Conservation (phyloP, 257 asterid genomes). For the Coffea canephora region DNA sequence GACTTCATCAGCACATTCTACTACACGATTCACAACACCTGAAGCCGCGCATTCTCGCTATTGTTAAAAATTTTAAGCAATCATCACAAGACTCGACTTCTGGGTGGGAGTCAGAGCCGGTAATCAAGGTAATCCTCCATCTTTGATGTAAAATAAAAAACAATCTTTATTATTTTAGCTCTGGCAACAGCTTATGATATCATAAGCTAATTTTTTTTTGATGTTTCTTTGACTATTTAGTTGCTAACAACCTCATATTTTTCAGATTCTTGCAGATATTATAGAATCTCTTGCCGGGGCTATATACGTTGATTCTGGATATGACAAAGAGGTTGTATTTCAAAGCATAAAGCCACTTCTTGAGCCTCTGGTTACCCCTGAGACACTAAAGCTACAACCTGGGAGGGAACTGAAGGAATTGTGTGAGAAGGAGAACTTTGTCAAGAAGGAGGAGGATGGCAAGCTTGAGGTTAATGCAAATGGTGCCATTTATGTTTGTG, state of each 20-base stretch:
- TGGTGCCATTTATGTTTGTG: slow-evolving; percentile 33
- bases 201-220: neutral
- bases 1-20: slow-evolving; percentile 60
- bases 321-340: slow-evolving; percentile 47
- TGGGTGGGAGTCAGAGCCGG: slow-evolving; percentile 66
- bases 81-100: slow-evolving; percentile 38
- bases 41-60: slow-evolving; percentile 38
- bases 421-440: slow-evolving; percentile 42
- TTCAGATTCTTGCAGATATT: slow-evolving; percentile 78
- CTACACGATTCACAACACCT: slow-evolving; percentile 67
- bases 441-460: slow-evolving; percentile 24
- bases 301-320: slow-evolving; percentile 65
- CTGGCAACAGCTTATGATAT: neutral
- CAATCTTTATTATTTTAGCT: neutral
- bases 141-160: neutral
- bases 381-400: slow-evolving; percentile 62
- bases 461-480: slow-evolving; percentile 57
- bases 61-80: slow-evolving; percentile 28
- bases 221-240: neutral
- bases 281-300: slow-evolving; percentile 88
- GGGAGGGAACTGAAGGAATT: slow-evolving; percentile 57
- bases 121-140: slow-evolving; percentile 49
- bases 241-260: neutral
- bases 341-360: slow-evolving; percentile 63
- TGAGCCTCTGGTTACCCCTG: slow-evolving; percentile 74